A percentile compares a stretch with the other conserved stretches of the same genome.
Evolutionary conservation across 768 basidiomycete species (phyloP).

Genomic region (Pleurotus tuoliensis): DNA sequence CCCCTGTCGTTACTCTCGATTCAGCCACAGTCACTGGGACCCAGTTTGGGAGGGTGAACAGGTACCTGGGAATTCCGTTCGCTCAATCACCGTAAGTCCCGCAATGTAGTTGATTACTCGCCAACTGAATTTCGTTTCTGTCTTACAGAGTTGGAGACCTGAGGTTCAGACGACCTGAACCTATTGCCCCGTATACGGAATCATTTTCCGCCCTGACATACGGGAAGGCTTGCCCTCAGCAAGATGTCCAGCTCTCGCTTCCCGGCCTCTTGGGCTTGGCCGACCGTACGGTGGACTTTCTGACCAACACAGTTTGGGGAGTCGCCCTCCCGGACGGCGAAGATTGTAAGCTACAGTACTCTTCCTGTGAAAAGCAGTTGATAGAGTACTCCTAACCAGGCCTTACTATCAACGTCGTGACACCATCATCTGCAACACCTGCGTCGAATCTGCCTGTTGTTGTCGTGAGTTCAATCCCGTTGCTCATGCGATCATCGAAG

Average conservation of each 20-base stretch:
- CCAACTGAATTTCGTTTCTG: too few species aligned
- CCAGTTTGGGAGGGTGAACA: constrained; percentile 24
- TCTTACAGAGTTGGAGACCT: constrained; percentile 12
- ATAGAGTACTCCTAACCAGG: constrained; percentile 16
- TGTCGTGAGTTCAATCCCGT: constrained; percentile 32
- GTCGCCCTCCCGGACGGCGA: constrained; percentile 28
- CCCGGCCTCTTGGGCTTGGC: constrained; percentile 24
- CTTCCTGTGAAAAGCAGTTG: neutral
- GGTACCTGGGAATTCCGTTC: constrained; percentile 53
- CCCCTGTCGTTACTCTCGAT: constrained; percentile 32
- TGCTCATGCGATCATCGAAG: neutral
- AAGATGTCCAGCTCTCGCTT: constrained; percentile 13
- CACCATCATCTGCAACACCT: constrained; percentile 30
- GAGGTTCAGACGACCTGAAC: constrained; percentile 23
- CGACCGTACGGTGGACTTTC: constrained; percentile 22
- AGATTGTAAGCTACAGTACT: constrained; percentile 33
- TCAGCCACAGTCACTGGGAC: constrained; percentile 40
- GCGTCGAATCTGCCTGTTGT: constrained; percentile 43
- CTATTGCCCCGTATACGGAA: constrained; percentile 23
- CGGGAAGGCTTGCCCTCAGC: constrained; percentile 29
- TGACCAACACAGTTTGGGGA: constrained; percentile 24
- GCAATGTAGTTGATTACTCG: too few species aligned
- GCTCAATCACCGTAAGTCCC: constrained; percentile 45
- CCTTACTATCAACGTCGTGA: constrained; percentile 44
- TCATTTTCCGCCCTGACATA: constrained; percentile 23